Conservation (phyloP, 2,329 filamentous ascomycete species). For the Diaporthe australafricana region DNA sequence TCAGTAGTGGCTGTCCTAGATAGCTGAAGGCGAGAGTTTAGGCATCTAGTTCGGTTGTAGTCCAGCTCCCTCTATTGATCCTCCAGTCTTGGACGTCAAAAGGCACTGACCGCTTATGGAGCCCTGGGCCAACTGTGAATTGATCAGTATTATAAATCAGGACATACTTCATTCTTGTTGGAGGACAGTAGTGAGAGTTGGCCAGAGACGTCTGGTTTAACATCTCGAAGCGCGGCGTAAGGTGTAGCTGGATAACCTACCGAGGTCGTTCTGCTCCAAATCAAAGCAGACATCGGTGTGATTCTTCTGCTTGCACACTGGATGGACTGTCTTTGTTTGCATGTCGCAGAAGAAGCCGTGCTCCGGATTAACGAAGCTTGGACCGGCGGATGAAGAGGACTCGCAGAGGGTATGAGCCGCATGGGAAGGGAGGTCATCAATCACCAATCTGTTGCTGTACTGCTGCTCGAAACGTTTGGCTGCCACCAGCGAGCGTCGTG, state of each 20-base stretch:
- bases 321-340: background rate
- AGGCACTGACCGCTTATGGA: background rate
- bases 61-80: background rate
- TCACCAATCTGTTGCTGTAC: background rate
- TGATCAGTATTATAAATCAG: background rate
- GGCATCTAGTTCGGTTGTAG: too few species aligned
- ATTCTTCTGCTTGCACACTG: background rate
- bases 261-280: background rate
- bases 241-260: background rate
- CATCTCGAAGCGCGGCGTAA: too few species aligned
- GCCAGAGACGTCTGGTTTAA: background rate
- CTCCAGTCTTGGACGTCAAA: background rate
- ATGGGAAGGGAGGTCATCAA: background rate
- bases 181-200: too few species aligned
- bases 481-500: background rate
- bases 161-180: too few species aligned
- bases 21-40: too few species aligned
- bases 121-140: background rate
- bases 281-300: background rate
- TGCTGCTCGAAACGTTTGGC: background rate
- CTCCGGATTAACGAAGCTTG: background rate
- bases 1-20: too few species aligned
- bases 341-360: constrained; percentile 10
- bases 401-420: background rate
- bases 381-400: background rate